Conservation (phyloP, 2,329 filamentous ascomycete genomes). For the Tolypocladium capitatum region DNA sequence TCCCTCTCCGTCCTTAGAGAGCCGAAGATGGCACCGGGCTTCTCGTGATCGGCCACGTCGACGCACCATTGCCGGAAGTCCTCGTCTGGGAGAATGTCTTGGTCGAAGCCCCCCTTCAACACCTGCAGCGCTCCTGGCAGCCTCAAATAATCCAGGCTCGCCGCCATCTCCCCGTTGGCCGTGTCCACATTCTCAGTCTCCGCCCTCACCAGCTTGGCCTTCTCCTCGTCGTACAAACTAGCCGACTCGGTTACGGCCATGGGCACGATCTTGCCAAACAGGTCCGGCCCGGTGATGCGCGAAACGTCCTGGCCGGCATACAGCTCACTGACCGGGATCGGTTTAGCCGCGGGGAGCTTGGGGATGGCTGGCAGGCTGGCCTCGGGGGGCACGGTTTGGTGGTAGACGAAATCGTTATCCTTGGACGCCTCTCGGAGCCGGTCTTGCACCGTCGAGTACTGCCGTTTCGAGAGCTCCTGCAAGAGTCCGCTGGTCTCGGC, state of each 20-base stretch:
- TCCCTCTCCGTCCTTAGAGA: constrained; percentile 65
- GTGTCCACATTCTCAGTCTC: constrained; percentile 89
- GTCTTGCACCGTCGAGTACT: constrained; percentile 67
- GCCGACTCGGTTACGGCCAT: constrained; percentile 93
- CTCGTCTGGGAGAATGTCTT: constrained; percentile 75
- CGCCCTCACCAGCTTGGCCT: constrained; percentile 85
- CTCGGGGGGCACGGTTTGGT: constrained; percentile 79
- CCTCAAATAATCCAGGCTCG: constrained; percentile 85
- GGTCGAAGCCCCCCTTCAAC: constrained; percentile 82
- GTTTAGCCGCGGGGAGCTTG: constrained; percentile 89
- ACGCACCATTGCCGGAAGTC: constrained; percentile 92
- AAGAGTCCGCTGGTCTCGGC: constrained; percentile 65
- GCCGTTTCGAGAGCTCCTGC: constrained; percentile 72
- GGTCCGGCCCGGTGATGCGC: constrained; percentile 88
- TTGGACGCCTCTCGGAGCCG: constrained; percentile 65
- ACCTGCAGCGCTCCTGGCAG: constrained; percentile 82
- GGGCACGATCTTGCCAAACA: constrained; percentile 93
- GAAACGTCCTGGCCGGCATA: constrained; percentile 97
- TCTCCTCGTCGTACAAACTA: constrained; percentile 95
- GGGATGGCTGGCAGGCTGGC: constrained; percentile 68
- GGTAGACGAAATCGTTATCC: constrained; percentile 98
- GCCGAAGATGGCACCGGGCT: constrained; percentile 68
- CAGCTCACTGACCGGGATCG: constrained; percentile 89
- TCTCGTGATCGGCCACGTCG: constrained; percentile 75
- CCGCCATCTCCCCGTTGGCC: constrained; percentile 90